Evolutionary conservation across 192 early-diverging fungal species (phyloP).

Genomic region (Pilaira anomala): DNA sequence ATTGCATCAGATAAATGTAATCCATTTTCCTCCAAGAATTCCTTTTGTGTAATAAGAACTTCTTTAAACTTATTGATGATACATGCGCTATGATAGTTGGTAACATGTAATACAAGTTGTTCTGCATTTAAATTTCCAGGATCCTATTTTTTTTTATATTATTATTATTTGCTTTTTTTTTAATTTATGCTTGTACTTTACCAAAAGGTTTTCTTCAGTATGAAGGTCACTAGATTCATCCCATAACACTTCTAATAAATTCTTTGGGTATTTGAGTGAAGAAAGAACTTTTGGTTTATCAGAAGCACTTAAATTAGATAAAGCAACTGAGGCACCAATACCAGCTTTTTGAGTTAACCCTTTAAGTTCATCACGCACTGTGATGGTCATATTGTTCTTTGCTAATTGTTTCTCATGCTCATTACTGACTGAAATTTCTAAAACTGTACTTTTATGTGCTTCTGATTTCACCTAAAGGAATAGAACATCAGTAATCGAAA

Average conservation of each 20-base stretch:
- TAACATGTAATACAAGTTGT: slow-evolving; percentile 40
- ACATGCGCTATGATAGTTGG: slow-evolving; percentile 38
- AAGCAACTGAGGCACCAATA: slow-evolving; percentile 33
- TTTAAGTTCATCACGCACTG: slow-evolving; percentile 29
- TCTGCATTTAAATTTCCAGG: slow-evolving; percentile 43
- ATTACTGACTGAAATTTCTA: slow-evolving; percentile 23
- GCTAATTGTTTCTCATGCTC: slow-evolving; percentile 2
- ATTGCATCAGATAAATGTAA: slow-evolving; percentile 24
- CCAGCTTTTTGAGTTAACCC: slow-evolving; percentile 33
- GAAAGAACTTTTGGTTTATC: slow-evolving; percentile 31
- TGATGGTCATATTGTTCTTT: not conserved
- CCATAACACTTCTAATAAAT: slow-evolving; percentile 41
- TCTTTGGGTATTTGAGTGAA: slow-evolving; percentile 46
- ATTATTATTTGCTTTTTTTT: not conserved
- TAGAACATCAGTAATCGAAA: not conserved
- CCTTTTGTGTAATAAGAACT: slow-evolving; percentile 37
- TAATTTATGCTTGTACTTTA: not conserved
- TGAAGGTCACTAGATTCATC: slow-evolving; percentile 18
- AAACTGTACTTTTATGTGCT: slow-evolving; percentile 11
- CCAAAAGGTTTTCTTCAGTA: slow-evolving; percentile 14
- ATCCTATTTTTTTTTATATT: slow-evolving; percentile 25
- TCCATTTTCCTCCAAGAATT: slow-evolving; percentile 31
- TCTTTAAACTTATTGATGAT: slow-evolving; percentile 46
- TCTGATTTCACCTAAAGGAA: not conserved
- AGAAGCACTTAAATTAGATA: slow-evolving; percentile 14